A percentile compares a stretch with the other conserved stretches of the same genome.
These are phyloP conservation scores for Xanthoceras sorbifolium DNA, from an alignment of 345 rosid species.

Conservation along the genomic window DNA sequence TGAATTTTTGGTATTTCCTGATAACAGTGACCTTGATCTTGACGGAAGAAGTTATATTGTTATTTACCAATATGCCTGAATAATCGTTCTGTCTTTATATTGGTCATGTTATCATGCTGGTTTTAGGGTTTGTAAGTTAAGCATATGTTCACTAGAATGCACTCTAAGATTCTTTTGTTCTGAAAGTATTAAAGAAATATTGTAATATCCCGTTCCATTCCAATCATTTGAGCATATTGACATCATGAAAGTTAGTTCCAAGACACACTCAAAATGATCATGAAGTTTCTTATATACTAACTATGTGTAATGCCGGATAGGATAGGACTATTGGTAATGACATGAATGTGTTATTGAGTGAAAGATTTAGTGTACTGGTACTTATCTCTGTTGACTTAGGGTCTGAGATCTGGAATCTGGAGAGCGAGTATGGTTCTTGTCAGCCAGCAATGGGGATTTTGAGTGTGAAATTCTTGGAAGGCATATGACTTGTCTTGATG, in stretches of 20 bases:
- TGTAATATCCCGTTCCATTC: not conserved
- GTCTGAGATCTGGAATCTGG: not conserved
- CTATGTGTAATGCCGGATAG: not conserved
- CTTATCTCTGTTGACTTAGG: not conserved
- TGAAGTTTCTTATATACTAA: slow-evolving; percentile 1
- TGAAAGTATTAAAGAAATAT: slow-evolving; percentile 13
- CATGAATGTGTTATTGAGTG: not conserved
- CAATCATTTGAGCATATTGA: not conserved
- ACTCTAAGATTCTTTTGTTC: not conserved
- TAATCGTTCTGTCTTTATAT: not conserved
- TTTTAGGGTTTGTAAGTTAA: not conserved
- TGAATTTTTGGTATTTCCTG: not conserved
- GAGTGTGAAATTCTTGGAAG: not conserved
- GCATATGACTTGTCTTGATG: not conserved
- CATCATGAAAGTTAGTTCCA: not conserved
- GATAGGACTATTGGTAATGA: slow-evolving; percentile 1
- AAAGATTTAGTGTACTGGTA: not conserved
- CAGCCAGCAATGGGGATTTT: too few species aligned
- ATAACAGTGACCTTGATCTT: not conserved
- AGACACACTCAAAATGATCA: not conserved
- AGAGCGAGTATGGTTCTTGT: not conserved
- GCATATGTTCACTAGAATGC: not conserved
- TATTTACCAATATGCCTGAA: not conserved
- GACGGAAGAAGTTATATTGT: not conserved
- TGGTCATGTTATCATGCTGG: not conserved